These are phyloP conservation scores for Pythium rishiriense DNA, from an alignment of 352 stramenopile genomes.

Conservation along the genomic window DNA sequence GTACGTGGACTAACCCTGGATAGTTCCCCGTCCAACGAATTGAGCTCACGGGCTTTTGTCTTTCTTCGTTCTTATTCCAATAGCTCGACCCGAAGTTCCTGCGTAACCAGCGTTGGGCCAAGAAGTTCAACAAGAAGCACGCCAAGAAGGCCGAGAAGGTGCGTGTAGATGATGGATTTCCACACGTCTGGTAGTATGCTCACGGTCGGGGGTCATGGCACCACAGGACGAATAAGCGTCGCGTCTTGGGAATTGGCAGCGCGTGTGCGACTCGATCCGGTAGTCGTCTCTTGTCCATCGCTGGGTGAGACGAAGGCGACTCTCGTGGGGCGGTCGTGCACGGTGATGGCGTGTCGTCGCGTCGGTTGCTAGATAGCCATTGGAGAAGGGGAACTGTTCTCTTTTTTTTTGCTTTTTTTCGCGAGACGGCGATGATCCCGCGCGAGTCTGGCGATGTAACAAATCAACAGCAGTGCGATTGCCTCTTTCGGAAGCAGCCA, in stretches of 20 bases:
- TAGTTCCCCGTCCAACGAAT: background rate
- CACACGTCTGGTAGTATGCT: no score
- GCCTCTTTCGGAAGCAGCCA: constrained; percentile 13
- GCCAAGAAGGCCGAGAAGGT: constrained; percentile 52
- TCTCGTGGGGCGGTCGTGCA: background rate
- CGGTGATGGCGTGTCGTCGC: constrained; percentile 13
- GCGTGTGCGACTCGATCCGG: background rate
- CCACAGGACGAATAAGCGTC: constrained; percentile 46
- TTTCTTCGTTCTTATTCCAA: background rate
- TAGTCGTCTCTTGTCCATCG: background rate
- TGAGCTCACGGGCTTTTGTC: no score
- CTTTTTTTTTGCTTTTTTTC: constrained; percentile 19
- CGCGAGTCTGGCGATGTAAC: background rate
- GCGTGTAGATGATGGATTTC: no score
- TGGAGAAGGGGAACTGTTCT: constrained; percentile 12
- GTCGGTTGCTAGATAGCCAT: constrained; percentile 24
- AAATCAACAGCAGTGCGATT: constrained; percentile 15
- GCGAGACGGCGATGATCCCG: background rate
- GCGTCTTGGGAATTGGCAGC: constrained; percentile 2
- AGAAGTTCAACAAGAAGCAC: constrained; percentile 97
- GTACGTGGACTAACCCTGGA: constrained; percentile 45
- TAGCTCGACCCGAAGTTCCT: constrained; percentile 98
- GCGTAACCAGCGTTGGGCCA: constrained; percentile 97
- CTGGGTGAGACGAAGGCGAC: background rate
- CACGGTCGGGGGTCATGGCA: background rate